These are phyloP conservation scores for Xanthoconium separans DNA, from an alignment of 1,284 basidiomycete genomes.

Conservation along the genomic window DNA sequence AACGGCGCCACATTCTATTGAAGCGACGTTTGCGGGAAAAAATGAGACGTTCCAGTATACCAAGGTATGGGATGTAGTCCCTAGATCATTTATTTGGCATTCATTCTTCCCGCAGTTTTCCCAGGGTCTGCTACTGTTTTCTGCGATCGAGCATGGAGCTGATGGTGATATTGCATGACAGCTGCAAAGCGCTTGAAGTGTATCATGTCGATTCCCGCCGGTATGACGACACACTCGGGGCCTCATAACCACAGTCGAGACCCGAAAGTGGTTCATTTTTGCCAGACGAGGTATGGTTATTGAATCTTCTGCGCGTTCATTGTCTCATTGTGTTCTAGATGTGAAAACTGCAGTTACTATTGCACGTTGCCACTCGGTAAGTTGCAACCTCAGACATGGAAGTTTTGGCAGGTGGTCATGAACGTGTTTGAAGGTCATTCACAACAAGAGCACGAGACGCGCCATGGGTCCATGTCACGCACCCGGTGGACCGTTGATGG, in stretches of 20 bases:
- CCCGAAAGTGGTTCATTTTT: slow-evolving; percentile 45
- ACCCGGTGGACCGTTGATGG: background rate
- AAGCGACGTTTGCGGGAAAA: slow-evolving; percentile 51
- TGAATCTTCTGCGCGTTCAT: slow-evolving; percentile 28
- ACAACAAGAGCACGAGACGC: slow-evolving; percentile 41
- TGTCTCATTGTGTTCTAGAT: slow-evolving; percentile 35
- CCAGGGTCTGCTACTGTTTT: slow-evolving; percentile 22
- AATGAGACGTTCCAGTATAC: slow-evolving; percentile 50
- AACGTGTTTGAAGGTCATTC: background rate
- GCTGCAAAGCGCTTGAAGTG: slow-evolving; percentile 51
- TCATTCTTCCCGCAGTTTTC: slow-evolving; percentile 17
- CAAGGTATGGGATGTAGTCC: slow-evolving; percentile 34
- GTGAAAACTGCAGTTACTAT: slow-evolving; percentile 55
- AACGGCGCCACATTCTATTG: slow-evolving; percentile 53
- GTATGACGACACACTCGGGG: slow-evolving; percentile 42
- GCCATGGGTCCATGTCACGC: slow-evolving; percentile 44
- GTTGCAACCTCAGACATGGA: background rate
- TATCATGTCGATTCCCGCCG: slow-evolving; percentile 44
- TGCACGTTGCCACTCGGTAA: slow-evolving; percentile 57
- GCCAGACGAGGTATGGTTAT: slow-evolving; percentile 42
- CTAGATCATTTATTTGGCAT: background rate
- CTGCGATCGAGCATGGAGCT: background rate
- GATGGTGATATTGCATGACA: slow-evolving; percentile 18
- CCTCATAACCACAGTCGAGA: slow-evolving; percentile 48
- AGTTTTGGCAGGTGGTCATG: background rate